Base-by-base conservation (phyloP, 78 protist species). In the Dictyostelium intermedium region DNA sequence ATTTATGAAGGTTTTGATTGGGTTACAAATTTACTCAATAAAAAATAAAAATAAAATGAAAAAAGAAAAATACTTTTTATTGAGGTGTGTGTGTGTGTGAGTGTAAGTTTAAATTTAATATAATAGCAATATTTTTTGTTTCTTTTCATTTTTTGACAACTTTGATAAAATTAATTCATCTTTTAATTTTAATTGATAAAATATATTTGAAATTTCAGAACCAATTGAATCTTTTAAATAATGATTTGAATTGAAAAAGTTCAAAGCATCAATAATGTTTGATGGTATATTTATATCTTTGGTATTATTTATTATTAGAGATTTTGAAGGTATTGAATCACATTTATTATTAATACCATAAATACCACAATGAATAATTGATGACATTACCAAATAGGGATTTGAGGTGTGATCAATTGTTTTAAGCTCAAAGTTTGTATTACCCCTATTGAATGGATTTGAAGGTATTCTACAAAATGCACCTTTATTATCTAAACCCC, bases 401-500 rank as follows among this genome's bases (percentile, higher is more conserved):
- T 79, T 79, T n/a, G 93, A 9, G 1, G 86, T 63, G 43, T 87
- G 93, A 20, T 87, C 93, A 20, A 87, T 34, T 0, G 93, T 79
- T 32, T 87, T 87, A 8, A 79, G 14, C 20, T 87, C 93, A 79
- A 87, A 87, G 53, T 87, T 87, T n/a, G n/a, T n/a, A 16, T 60
- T 79, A 27, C 43, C 61, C 2, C 93, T 86, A 18, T 25, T 45
- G 3, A 27, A 27, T 0, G 93, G 73, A 13, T 53, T 66, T 20
- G 93, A 43, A 27, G 93, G 87, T 5, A 87, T 45, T 25, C 93
- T 66, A 66, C 78, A 50, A 14, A 87, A n/a, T 9, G 83, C 78
- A 32, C 79, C 93, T 45, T 87, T 87, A 60, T 87, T 87, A 50
- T 87, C 81, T 1, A 87, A 20, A 10, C 93, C 93, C 93, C 93